Conservation (phyloP, 2,329 filamentous ascomycete species). For the Dactylellina leptospora region DNA sequence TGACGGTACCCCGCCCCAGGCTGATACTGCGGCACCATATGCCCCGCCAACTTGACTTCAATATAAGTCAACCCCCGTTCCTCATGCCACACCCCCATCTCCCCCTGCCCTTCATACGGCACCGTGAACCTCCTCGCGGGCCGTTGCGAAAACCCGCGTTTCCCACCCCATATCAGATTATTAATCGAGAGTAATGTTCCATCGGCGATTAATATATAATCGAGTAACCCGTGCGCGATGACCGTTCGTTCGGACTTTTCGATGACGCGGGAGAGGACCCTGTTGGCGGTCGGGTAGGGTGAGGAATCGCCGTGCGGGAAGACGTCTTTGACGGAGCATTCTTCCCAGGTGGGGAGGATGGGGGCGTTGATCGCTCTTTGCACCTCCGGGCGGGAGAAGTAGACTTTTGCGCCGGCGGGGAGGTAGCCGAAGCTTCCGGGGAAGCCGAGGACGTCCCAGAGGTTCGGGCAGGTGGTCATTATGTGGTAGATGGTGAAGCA, state of each 20-base stretch:
- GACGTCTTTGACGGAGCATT: slow-evolving; percentile 65
- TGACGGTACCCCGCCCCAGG: slow-evolving; percentile 75
- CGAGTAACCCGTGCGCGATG: slow-evolving; percentile 75
- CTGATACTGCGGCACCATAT: slow-evolving; percentile 75
- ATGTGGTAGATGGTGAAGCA: slow-evolving; percentile 83
- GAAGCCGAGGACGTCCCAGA: slow-evolving; percentile 57
- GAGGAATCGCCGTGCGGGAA: slow-evolving; percentile 65
- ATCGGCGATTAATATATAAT: slow-evolving; percentile 73
- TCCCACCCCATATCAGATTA: slow-evolving; percentile 81
- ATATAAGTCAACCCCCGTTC: slow-evolving; percentile 80
- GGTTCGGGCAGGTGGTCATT: slow-evolving; percentile 67
- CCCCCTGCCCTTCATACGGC: slow-evolving; percentile 71
- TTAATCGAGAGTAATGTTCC: slow-evolving; percentile 77
- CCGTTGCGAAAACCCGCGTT: slow-evolving; percentile 72
- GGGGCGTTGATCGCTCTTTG: slow-evolving; percentile 74
- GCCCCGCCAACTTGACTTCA: slow-evolving; percentile 71
- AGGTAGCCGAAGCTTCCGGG: slow-evolving; percentile 64
- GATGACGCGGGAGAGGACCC: slow-evolving; percentile 74
- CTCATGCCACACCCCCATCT: slow-evolving; percentile 74
- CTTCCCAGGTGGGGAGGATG: slow-evolving; percentile 64
- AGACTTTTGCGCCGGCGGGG: slow-evolving; percentile 70
- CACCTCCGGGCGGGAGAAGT: slow-evolving; percentile 76
- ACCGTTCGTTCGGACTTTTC: slow-evolving; percentile 77
- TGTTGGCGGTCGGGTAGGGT: slow-evolving; percentile 66
- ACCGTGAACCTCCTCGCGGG: slow-evolving; percentile 74